phyloP scores from a whole-genome alignment of 257 asterid genomes.

The Echites panduratus region DNA sequence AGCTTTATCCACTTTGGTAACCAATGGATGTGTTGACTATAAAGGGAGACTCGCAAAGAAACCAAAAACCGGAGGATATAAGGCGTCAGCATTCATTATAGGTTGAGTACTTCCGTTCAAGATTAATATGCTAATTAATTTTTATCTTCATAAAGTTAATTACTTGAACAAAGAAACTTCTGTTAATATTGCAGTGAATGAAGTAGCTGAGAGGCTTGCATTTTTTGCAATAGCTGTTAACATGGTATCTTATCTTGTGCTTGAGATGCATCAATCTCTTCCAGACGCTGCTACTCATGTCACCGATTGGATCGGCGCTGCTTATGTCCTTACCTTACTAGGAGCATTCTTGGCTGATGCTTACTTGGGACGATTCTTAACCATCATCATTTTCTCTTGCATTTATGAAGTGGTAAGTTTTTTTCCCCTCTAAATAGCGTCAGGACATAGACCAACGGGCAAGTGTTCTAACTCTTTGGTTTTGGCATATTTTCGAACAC shows the following conservation, averaged over 20 bases:
- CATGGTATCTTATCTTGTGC: slow-evolving; percentile 59
- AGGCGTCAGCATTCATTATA: slow-evolving; percentile 72
- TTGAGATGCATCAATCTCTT: slow-evolving; percentile 61
- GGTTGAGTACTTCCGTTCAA: slow-evolving; percentile 17
- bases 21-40: slow-evolving; percentile 57
- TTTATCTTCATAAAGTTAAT: background rate
- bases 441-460: too few species aligned
- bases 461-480: too few species aligned
- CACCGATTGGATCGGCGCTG: slow-evolving; percentile 82
- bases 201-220: slow-evolving; percentile 80
- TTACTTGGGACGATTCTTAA: slow-evolving; percentile 64
- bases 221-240: slow-evolving; percentile 67
- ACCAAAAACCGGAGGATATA: slow-evolving; percentile 68
- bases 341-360: slow-evolving; percentile 87
- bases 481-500: too few species aligned
- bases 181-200: slow-evolving; percentile 38
- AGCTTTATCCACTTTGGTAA: slow-evolving; percentile 31
- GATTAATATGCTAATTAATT: too few species aligned
- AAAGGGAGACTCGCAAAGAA: slow-evolving; percentile 55
- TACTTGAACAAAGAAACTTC: background rate
- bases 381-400: slow-evolving; percentile 66
- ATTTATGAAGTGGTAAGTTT: slow-evolving; percentile 48
- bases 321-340: slow-evolving; percentile 60
- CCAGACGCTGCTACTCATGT: slow-evolving; percentile 77
- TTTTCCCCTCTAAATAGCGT: background rate